Conservation (phyloP, 257 asterid species). For the Ligustrum vulgare region DNA sequence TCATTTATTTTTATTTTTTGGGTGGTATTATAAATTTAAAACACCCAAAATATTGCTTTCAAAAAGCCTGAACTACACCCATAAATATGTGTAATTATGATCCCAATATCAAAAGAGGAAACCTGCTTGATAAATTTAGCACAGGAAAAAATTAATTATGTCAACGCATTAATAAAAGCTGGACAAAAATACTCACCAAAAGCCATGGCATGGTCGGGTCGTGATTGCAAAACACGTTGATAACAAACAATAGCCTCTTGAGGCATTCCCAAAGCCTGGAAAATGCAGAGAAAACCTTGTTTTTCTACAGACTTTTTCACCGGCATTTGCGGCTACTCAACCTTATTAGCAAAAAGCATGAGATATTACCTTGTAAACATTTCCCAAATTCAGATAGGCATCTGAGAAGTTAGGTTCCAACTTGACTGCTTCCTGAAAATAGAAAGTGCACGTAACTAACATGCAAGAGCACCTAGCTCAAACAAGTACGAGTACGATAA, state of each 20-base stretch:
- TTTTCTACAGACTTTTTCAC: slow-evolving; percentile 48
- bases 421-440: slow-evolving; percentile 91
- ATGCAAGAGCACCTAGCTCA: slow-evolving; percentile 11
- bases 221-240: slow-evolving; percentile 87
- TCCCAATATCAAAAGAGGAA: neutral
- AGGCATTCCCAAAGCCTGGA: slow-evolving; percentile 92
- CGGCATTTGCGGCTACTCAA: slow-evolving; percentile 44
- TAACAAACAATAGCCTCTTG: slow-evolving; percentile 93
- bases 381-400: slow-evolving; percentile 93
- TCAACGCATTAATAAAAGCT: slow-evolving; percentile 5
- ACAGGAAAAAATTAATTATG: neutral
- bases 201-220: slow-evolving; percentile 93
- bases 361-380: slow-evolving; percentile 89
- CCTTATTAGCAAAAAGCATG: slow-evolving; percentile 41
- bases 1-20: too few species aligned
- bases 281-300: slow-evolving; percentile 56
- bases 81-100: neutral
- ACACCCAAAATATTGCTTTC: neutral
- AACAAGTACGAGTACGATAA: neutral
- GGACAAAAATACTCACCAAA: slow-evolving; percentile 58
- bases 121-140: neutral
- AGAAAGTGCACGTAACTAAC: slow-evolving; percentile 17
- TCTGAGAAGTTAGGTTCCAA: slow-evolving; percentile 92
- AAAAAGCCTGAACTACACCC: neutral
- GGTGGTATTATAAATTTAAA: neutral